phyloP scores from a whole-genome alignment of 805 yeast species.

The Scheffersomyces lignosus region DNA sequence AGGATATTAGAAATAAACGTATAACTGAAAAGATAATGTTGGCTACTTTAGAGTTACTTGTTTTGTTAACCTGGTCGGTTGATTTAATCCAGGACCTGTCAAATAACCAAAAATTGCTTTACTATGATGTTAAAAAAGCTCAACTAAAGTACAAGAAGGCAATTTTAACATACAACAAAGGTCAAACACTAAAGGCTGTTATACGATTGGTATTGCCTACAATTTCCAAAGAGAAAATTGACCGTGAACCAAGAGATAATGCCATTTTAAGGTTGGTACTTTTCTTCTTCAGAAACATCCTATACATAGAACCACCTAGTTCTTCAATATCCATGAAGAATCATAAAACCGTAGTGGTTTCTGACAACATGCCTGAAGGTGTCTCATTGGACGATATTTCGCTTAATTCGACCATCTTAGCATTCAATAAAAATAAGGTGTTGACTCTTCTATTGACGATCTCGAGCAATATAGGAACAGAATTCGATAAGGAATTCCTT shows the following conservation, averaged over 20 bases:
- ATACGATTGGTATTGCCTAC: slow-evolving; percentile 68
- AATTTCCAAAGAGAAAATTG: slow-evolving; percentile 47
- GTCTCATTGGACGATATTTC: slow-evolving; percentile 68
- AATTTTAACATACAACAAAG: slow-evolving; percentile 56
- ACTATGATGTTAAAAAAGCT: slow-evolving; percentile 59
- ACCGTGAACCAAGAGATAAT: slow-evolving; percentile 70
- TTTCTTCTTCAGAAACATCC: slow-evolving; percentile 73
- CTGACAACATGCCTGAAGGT: slow-evolving; percentile 54
- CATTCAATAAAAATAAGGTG: slow-evolving; percentile 70
- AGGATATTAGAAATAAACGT: slow-evolving; percentile 24
- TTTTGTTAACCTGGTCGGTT: slow-evolving; percentile 84
- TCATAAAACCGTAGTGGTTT: slow-evolving; percentile 25
- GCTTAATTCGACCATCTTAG: slow-evolving; percentile 52
- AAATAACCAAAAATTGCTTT: slow-evolving; percentile 55
- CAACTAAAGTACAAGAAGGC: slow-evolving; percentile 73
- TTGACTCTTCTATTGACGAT: slow-evolving; percentile 72
- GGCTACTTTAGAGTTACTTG: slow-evolving; percentile 75
- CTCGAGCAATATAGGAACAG: slow-evolving; percentile 61
- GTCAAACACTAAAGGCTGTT: slow-evolving; percentile 66
- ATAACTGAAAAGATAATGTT: slow-evolving; percentile 63
- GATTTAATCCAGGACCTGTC: slow-evolving; percentile 61
- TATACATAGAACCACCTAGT: slow-evolving; percentile 72
- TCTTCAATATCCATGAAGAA: slow-evolving; percentile 46
- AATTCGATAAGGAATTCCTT: slow-evolving; percentile 60
- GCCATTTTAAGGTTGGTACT: slow-evolving; percentile 71